Percentiles rank a stretch among this genome's conserved stretches.
phyloP scores from a whole-genome alignment of 2,329 filamentous ascomycete species.

The Ophiostoma angusticollis region DNA sequence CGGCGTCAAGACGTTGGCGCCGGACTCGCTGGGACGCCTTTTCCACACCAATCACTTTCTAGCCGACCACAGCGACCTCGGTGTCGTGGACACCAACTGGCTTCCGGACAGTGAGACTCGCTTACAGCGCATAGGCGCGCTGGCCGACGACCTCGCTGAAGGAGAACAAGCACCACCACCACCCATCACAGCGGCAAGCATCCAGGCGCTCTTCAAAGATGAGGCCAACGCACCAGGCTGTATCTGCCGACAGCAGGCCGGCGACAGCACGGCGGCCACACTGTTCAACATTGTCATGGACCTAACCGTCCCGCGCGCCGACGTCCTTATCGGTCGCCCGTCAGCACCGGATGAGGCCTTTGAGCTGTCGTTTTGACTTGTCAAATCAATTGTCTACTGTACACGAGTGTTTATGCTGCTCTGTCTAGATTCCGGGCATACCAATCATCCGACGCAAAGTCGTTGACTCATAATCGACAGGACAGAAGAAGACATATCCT shows the following conservation, averaged over 20 bases:
- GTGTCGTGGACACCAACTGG: slow-evolving; percentile 1
- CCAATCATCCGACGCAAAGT: too few relatives aligned
- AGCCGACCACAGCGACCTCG: neutral
- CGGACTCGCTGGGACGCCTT: neutral
- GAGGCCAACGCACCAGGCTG: neutral
- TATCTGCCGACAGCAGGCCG: neutral
- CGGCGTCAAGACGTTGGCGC: neutral
- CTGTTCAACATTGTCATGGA: slow-evolving; percentile 10
- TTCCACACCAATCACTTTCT: slow-evolving; percentile 6
- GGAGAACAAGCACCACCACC: too few relatives aligned
- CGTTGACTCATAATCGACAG: neutral
- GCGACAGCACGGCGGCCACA: neutral
- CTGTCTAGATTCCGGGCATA: too few relatives aligned
- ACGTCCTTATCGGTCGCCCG: too few relatives aligned
- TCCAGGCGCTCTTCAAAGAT: neutral
- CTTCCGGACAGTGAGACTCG: neutral
- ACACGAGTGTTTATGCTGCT: too few relatives aligned
- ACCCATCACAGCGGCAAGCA: too few relatives aligned
- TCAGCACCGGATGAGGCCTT: too few relatives aligned
- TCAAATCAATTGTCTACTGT: too few relatives aligned
- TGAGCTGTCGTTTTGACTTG: too few relatives aligned
- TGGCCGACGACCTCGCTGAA: neutral
- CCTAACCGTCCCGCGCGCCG: too few relatives aligned
- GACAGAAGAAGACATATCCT: too few relatives aligned
- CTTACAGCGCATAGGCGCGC: neutral